phyloP scores from a whole-genome alignment of 176 grass and related monocot genomes.

The Rhynchospora breviuscula region DNA sequence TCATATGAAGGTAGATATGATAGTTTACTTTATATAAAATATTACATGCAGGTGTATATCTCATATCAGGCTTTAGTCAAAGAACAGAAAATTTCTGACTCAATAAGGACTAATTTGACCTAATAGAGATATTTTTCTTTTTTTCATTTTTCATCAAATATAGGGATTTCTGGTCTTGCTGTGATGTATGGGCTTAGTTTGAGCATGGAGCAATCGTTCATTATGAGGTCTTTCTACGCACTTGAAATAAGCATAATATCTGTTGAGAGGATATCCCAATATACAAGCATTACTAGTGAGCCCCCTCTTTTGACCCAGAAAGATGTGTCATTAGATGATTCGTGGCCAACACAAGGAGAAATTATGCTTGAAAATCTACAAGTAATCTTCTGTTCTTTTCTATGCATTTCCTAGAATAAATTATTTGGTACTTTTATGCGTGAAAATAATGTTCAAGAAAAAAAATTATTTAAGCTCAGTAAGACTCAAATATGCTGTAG shows the following conservation, averaged over 20 bases:
- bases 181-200: conserved; percentile 78
- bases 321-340: conserved; percentile 12
- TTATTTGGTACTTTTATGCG: not conserved
- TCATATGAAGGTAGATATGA: not conserved
- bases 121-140: not conserved
- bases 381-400: conserved; percentile 26
- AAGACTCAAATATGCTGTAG: too few relatives aligned
- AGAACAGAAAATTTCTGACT: not conserved
- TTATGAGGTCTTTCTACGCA: conserved; percentile 58
- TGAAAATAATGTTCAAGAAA: not conserved
- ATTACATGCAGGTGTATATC: not conserved
- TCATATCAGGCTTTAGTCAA: not conserved
- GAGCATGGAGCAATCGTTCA: conserved; percentile 48
- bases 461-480: not conserved
- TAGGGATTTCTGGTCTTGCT: conserved; percentile 67
- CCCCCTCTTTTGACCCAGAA: conserved; percentile 27
- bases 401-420: not conserved
- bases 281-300: conserved; percentile 65
- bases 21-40: not conserved
- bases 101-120: not conserved
- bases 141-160: not conserved
- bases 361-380: conserved; percentile 52
- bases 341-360: conserved; percentile 63
- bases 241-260: conserved; percentile 77
- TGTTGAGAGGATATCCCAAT: conserved; percentile 83